Evolutionary conservation across 495 filamentous ascomycete species (phyloP), one percentile per base, ranked within the genome.

Genomic region (Rostrohypoxylon terebratum): DNA sequence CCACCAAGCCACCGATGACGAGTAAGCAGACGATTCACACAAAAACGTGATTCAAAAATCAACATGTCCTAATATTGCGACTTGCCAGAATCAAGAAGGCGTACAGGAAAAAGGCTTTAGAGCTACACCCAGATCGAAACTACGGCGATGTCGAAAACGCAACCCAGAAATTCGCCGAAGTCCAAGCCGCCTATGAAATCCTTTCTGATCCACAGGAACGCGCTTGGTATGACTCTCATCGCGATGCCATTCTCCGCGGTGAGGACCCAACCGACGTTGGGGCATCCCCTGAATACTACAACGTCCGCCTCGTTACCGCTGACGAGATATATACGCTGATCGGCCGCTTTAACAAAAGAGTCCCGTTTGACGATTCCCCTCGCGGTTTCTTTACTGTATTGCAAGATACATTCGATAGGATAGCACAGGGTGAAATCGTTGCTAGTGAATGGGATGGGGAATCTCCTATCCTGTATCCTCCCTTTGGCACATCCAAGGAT

Each of bases 211-310:
- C 93, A 7, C 94, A 98, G 78, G 96, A 99, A 78, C 89, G 96
- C 51, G 91, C 94, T 8, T 98, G 96, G 96, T 99, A 99, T 79
- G 95, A 99, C 75, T 92, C 93, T 21, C 96, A 99, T 75, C 91
- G 93, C 58, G 91, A 94, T 69, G 90, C 89, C 13, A 94, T 98
- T 54, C 82, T 98, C 57, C 86, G 88, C 1, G 90, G 87, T 13
- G 85, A 88, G 58, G 84, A 89, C 50, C 84, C 79, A 45, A 79
- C 78, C 14, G 79, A 81, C 34, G 81, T 73, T 11, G 74, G 72
- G 13, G 80, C 78, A 16, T 80, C 69, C 8, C 77, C 81, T 44
- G 92, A 88, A 72, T 89, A 89, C 28, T 82, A 90, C 60, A 87
- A 92, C 74, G 81, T 87, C 34, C 86, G 85, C 7, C 80, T 95